Evolutionary conservation across 2,329 filamentous ascomycete species (phyloP).

Genomic region (Aspergillus thermomutatus): DNA sequence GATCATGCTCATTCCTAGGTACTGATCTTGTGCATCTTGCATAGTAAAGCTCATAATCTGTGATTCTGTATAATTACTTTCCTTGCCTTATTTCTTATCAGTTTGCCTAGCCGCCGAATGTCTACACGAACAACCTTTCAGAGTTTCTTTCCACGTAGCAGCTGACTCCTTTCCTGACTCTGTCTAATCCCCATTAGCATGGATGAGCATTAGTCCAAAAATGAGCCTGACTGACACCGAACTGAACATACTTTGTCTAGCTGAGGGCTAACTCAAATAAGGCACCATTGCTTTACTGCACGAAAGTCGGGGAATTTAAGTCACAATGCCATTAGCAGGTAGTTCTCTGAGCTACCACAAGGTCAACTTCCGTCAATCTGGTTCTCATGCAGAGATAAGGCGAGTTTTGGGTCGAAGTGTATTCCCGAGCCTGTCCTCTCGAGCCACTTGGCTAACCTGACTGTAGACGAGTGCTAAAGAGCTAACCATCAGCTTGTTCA

Average conservation of each 20-base stretch:
- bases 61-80: neutral
- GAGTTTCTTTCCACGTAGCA: neutral
- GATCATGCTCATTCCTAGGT: neutral
- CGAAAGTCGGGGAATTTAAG: neutral
- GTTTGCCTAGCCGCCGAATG: neutral
- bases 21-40: neutral
- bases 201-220: neutral
- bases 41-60: neutral
- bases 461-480: neutral
- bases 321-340: neutral
- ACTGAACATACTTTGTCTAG: constrained; percentile 1
- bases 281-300: constrained; percentile 13
- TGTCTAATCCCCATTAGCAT: neutral
- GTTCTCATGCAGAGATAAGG: constrained; percentile 16
- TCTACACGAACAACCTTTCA: neutral
- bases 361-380: neutral
- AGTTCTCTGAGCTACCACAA: neutral
- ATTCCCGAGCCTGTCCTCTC: neutral
- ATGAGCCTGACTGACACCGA: neutral
- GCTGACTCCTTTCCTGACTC: neutral
- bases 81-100: neutral
- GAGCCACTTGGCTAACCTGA: constrained; percentile 1
- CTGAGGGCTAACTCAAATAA: constrained; percentile 7
- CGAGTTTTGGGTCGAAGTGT: constrained; percentile 9
- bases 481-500: neutral